A percentile compares a stretch with the other conserved stretches of the same genome.
Conservation (phyloP, 805 yeast species). For the Millerozyma miso region DNA sequence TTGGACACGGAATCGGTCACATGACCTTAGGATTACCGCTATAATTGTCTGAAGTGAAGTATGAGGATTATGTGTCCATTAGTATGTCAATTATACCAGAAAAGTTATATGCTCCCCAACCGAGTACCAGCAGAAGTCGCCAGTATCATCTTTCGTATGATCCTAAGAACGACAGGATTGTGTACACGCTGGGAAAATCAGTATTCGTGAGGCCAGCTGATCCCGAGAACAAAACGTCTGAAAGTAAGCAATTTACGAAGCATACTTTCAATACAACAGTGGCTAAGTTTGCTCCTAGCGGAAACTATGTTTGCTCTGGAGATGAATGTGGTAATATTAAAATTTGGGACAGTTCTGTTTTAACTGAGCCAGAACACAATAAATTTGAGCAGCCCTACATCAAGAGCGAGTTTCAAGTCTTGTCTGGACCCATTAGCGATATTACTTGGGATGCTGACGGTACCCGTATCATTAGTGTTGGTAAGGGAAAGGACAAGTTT, state of each 20-base stretch:
- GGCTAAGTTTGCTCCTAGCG: slow-evolving; percentile 84
- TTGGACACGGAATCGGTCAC: slow-evolving; percentile 1
- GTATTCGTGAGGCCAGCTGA: slow-evolving; percentile 65
- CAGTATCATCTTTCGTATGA: slow-evolving; percentile 77
- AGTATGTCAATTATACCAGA: slow-evolving; percentile 28
- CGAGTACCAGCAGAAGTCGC: slow-evolving; percentile 68
- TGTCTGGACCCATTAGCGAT: slow-evolving; percentile 77
- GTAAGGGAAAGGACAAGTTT: slow-evolving; percentile 85
- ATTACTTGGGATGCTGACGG: slow-evolving; percentile 92
- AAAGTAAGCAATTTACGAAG: slow-evolving; percentile 61
- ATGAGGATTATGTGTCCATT: too few relatives aligned
- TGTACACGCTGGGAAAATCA: slow-evolving; percentile 79
- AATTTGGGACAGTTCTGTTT: slow-evolving; percentile 66
- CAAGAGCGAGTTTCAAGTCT: slow-evolving; percentile 77
- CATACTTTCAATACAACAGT: slow-evolving; percentile 74
- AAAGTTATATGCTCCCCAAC: slow-evolving; percentile 65
- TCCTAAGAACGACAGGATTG: slow-evolving; percentile 60
- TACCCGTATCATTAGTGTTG: slow-evolving; percentile 85
- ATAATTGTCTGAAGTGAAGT: not conserved
- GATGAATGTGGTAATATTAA: slow-evolving; percentile 87
- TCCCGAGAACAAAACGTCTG: slow-evolving; percentile 39
- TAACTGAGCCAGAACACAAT: slow-evolving; percentile 24
- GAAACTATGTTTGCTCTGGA: slow-evolving; percentile 87
- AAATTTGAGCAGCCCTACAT: slow-evolving; percentile 47
- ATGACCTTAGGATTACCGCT: too few relatives aligned